Conservation (phyloP, 805 yeast genomes). For the Candida endomychidarum region DNA sequence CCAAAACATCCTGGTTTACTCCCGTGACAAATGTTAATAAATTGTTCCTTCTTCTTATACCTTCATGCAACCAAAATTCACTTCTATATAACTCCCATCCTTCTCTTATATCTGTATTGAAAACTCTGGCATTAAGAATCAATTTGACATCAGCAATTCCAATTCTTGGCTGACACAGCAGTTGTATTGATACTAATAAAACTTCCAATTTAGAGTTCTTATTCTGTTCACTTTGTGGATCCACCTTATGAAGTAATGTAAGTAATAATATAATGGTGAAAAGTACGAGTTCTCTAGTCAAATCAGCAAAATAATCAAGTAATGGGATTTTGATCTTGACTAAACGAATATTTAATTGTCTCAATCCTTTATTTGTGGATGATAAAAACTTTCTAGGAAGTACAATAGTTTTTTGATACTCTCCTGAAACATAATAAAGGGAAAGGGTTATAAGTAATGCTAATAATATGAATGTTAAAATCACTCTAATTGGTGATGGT, state of each 20-base stretch:
- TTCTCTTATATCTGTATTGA: constrained; percentile 79
- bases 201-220: constrained; percentile 35
- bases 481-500: constrained; percentile 36
- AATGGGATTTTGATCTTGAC: constrained; percentile 55
- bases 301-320: constrained; percentile 33
- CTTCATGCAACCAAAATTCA: constrained; percentile 90
- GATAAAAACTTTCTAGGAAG: constrained; percentile 75
- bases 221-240: constrained; percentile 33
- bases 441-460: constrained; percentile 66
- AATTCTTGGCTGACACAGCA: constrained; percentile 56
- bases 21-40: constrained; percentile 31
- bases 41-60: constrained; percentile 53
- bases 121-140: constrained; percentile 76
- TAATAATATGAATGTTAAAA: constrained; percentile 55
- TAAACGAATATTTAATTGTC: constrained; percentile 77
- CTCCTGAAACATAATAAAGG: constrained; percentile 84
- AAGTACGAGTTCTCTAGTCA: constrained; percentile 36
- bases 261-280: constrained; percentile 29
- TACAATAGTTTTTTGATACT: constrained; percentile 81
- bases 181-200: constrained; percentile 39
- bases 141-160: constrained; percentile 77
- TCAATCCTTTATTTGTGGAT: constrained; percentile 83
- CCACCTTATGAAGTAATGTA: constrained; percentile 32
- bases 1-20: constrained; percentile 14
- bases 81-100: constrained; percentile 94